Conservation (phyloP, 257 asterid genomes). For the Osmanthus fragrans region DNA sequence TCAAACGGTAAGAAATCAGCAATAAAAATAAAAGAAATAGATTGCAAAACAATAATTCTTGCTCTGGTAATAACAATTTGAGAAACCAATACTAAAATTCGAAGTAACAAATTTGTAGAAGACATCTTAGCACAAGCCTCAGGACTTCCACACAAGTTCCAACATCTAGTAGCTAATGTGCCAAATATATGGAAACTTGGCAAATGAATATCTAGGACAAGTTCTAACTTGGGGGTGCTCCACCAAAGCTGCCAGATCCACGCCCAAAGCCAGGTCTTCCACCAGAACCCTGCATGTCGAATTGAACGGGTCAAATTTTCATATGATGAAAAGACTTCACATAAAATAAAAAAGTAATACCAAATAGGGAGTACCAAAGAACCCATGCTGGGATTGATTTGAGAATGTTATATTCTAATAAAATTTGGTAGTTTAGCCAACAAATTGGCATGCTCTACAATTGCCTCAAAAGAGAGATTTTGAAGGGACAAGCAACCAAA, state of each 20-base stretch:
- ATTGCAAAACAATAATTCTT: not conserved
- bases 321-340: not conserved
- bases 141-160: constrained; percentile 16
- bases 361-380: not conserved
- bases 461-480: not conserved
- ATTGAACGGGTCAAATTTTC: not conserved
- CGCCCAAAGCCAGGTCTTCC: constrained; percentile 55
- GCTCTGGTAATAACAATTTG: not conserved
- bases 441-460: not conserved
- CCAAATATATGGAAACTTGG: constrained; percentile 1
- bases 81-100: not conserved
- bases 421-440: not conserved
- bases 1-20: not conserved
- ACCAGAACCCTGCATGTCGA: constrained; percentile 42
- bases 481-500: not conserved
- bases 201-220: not conserved
- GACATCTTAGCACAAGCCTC: not conserved
- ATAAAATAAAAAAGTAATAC: not conserved
- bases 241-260: constrained; percentile 56
- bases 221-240: constrained; percentile 49
- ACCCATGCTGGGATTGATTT: not conserved
- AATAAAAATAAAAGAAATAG: not conserved
- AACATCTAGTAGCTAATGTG: constrained; percentile 17
- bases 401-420: not conserved
- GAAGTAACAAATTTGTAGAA: not conserved